phyloP scores from a whole-genome alignment of 805 yeast genomes.

The Cyberlindnera misumaiensis region DNA sequence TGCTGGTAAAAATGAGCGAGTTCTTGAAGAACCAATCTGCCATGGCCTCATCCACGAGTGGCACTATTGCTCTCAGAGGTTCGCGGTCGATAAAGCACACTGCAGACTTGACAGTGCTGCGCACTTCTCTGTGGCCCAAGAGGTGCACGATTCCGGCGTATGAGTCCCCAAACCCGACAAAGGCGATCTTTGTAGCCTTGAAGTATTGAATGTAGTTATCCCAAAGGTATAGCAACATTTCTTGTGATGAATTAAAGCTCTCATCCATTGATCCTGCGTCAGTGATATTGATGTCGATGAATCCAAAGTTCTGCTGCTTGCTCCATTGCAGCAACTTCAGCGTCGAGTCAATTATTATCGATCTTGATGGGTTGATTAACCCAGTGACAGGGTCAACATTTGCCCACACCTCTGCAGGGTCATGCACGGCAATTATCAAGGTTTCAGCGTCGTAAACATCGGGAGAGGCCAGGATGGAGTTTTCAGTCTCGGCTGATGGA shows the following conservation, averaged over 20 bases:
- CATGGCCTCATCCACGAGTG: slow-evolving; percentile 82
- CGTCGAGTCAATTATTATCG: slow-evolving; percentile 73
- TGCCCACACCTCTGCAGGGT: slow-evolving; percentile 91
- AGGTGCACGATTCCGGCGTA: slow-evolving; percentile 82
- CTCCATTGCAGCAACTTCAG: slow-evolving; percentile 67
- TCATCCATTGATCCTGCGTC: slow-evolving; percentile 35
- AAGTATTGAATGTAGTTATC: slow-evolving; percentile 83
- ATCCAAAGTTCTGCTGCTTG: slow-evolving; percentile 53
- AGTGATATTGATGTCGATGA: slow-evolving; percentile 80
- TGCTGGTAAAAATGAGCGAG: slow-evolving; percentile 74
- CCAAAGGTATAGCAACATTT: slow-evolving; percentile 75
- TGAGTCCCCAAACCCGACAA: slow-evolving; percentile 87
- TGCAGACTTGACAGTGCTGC: slow-evolving; percentile 63
- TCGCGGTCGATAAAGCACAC: slow-evolving; percentile 64
- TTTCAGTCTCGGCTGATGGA: slow-evolving; percentile 43
- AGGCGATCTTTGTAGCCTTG: slow-evolving; percentile 59
- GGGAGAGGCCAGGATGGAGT: slow-evolving; percentile 65
- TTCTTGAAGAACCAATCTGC: slow-evolving; percentile 88
- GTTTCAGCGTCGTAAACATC: slow-evolving; percentile 58
- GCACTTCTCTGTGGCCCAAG: slow-evolving; percentile 70
- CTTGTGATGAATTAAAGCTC: slow-evolving; percentile 62
- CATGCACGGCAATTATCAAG: slow-evolving; percentile 71
- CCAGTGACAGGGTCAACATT: slow-evolving; percentile 76
- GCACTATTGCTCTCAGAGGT: slow-evolving; percentile 70
- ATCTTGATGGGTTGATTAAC: slow-evolving; percentile 60